Evolutionary conservation across 108 stramenopile genomes (phyloP), one percentile per base, ranked within the genome.

Genomic region (Thalassiosira profunda): DNA sequence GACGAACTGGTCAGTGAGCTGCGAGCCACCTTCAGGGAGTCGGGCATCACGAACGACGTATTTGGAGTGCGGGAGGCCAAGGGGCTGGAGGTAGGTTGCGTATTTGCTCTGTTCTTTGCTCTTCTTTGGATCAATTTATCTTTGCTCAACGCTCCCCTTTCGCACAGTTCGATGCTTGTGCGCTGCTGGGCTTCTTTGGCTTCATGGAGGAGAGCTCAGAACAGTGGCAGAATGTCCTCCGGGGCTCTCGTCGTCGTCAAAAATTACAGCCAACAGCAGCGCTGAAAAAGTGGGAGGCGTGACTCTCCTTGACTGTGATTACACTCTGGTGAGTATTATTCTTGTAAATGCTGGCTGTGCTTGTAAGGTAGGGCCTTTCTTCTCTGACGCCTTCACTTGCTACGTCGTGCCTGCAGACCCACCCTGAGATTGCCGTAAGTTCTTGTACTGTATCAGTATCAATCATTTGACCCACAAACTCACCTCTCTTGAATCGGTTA

Each of bases 61-160:
- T 62, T 62, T 24, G 60, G 60, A 5, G 60, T 62, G 7, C 25
- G 60, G 26, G 60, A 62, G 17, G 60, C 60, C 15, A 62, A 62
- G 60, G 60, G 60, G 10, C 60, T 62, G 15, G 60, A 62, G n/a
- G n/a, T n/a, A n/a, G n/a, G n/a, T n/a, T n/a, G n/a, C n/a, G n/a
- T n/a, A n/a, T n/a, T n/a, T n/a, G n/a, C n/a, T n/a, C n/a, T n/a
- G n/a, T n/a, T n/a, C n/a, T n/a, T n/a, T n/a, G n/a, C n/a, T n/a
- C n/a, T n/a, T n/a, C n/a, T n/a, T n/a, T n/a, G n/a, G n/a, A n/a
- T n/a, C n/a, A n/a, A n/a, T n/a, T n/a, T n/a, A n/a, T n/a, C n/a
- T n/a, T n/a, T n/a, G n/a, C n/a, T n/a, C n/a, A n/a, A n/a, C n/a
- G n/a, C n/a, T n/a, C n/a, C n/a, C n/a, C n/a, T n/a, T n/a, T n/a